phyloP scores from a whole-genome alignment of 805 yeast genomes.

The Candida sanyiensis region DNA sequence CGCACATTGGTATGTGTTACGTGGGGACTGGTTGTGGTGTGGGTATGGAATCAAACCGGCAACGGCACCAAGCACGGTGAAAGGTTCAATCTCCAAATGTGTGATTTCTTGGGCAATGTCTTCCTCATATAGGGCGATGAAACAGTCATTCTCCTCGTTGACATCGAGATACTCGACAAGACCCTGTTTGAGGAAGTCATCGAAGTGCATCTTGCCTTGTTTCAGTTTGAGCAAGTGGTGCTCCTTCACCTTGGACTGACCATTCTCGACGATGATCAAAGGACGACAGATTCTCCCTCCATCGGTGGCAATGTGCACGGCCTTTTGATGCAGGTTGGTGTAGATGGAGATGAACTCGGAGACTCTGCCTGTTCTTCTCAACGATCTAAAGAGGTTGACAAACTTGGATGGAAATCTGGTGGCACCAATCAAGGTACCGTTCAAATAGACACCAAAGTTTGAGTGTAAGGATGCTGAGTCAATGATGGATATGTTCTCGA shows the following conservation, averaged over 20 bases:
- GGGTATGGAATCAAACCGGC: conserved; percentile 92
- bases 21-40: conserved; percentile 87
- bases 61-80: conserved; percentile 87
- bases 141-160: conserved; percentile 93
- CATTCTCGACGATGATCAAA: conserved; percentile 75
- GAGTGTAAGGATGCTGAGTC: conserved; percentile 82
- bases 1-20: conserved; percentile 91
- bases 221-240: conserved; percentile 60
- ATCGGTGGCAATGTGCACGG: conserved; percentile 97
- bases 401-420: conserved; percentile 83
- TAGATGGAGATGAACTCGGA: conserved; percentile 90
- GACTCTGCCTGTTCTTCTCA: conserved; percentile 79
- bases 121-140: conserved; percentile 85
- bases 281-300: conserved; percentile 99
- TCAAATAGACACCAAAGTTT: conserved; percentile 78
- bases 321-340: conserved; percentile 81
- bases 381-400: conserved; percentile 66
- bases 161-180: conserved; percentile 94
- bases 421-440: conserved; percentile 92
- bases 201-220: conserved; percentile 76
- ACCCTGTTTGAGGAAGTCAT: conserved; percentile 81
- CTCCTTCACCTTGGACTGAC: conserved; percentile 62
- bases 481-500: conserved; percentile 74
- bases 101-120: conserved; percentile 53
- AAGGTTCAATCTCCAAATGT: conserved; percentile 93